Evolutionary conservation across 2,329 filamentous ascomycete genomes (phyloP).

Genomic region (Pseudocercospora ulei): DNA sequence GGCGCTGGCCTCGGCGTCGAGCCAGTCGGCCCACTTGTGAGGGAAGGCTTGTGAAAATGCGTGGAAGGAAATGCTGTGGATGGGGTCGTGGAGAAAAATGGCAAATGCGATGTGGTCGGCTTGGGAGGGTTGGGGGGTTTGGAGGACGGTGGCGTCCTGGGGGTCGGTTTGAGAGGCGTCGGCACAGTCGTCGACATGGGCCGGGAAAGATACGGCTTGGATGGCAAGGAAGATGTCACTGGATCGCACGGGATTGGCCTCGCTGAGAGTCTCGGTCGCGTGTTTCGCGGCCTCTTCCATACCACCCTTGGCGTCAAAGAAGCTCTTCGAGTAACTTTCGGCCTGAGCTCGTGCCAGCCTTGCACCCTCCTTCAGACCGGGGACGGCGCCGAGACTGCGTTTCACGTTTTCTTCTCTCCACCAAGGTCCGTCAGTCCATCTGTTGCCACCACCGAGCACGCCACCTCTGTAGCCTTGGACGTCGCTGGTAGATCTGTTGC

Average conservation of each 20-base stretch:
- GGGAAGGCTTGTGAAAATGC: constrained; percentile 76
- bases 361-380: constrained; percentile 73
- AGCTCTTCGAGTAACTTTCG: constrained; percentile 77
- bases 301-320: constrained; percentile 68
- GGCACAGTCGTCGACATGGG: constrained; percentile 58
- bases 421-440: constrained; percentile 94
- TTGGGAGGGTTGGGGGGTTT: constrained; percentile 42
- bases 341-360: constrained; percentile 85
- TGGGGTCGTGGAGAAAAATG: constrained; percentile 72
- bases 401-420: constrained; percentile 60
- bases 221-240: constrained; percentile 94
- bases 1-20: constrained; percentile 56
- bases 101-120: constrained; percentile 60
- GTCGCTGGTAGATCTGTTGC: constrained; percentile 51
- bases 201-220: constrained; percentile 65
- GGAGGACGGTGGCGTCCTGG: constrained; percentile 5
- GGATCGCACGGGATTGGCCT: constrained; percentile 79
- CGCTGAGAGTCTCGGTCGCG: constrained; percentile 67
- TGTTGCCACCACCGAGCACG: constrained; percentile 42
- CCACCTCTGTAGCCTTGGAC: constrained; percentile 46
- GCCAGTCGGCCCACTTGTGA: constrained; percentile 78
- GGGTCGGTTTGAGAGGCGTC: constrained; percentile 35
- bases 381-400: constrained; percentile 69
- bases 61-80: constrained; percentile 81
- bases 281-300: constrained; percentile 69